A percentile compares a stretch with the other conserved stretches of the same genome.
Evolutionary conservation across 2,329 filamentous ascomycete species (phyloP).

Genomic region (Ambrosiella cleistominuta): DNA sequence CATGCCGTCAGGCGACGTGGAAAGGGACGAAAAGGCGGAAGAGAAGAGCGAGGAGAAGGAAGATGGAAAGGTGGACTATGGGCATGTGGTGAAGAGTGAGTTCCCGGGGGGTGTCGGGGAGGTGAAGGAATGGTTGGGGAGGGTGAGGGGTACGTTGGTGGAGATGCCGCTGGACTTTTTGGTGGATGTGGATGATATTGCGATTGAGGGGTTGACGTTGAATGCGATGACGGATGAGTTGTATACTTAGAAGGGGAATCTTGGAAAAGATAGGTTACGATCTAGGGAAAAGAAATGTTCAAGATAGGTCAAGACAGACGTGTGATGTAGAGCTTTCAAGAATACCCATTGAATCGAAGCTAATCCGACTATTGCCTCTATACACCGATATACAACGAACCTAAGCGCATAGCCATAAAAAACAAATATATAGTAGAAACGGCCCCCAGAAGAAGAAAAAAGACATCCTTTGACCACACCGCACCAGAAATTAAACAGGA

Average conservation of each 20-base stretch:
- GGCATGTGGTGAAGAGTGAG: constrained; percentile 69
- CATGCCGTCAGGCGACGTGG: constrained; percentile 27
- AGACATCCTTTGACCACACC: too few species aligned
- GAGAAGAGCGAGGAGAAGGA: constrained; percentile 23
- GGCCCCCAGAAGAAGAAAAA: neutral
- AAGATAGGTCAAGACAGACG: too few species aligned
- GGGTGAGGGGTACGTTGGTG: constrained; percentile 53
- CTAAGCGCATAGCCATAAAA: too few species aligned
- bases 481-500: too few species aligned
- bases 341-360: too few species aligned
- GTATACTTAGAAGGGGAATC: constrained; percentile 35
- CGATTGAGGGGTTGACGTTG: constrained; percentile 57
- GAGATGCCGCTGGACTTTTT: constrained; percentile 88
- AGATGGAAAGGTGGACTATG: constrained; percentile 53
- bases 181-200: constrained; percentile 65
- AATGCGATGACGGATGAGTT: constrained; percentile 56
- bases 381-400: too few species aligned
- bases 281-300: too few species aligned
- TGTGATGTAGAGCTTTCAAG: too few species aligned
- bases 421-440: too few species aligned
- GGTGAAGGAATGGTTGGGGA: constrained; percentile 50
- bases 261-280: too few species aligned
- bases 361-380: too few species aligned
- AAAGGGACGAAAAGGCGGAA: constrained; percentile 22
- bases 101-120: constrained; percentile 57